Base-by-base conservation (phyloP, 106 monocot genomes). In the Dioscorea dumetorum region DNA sequence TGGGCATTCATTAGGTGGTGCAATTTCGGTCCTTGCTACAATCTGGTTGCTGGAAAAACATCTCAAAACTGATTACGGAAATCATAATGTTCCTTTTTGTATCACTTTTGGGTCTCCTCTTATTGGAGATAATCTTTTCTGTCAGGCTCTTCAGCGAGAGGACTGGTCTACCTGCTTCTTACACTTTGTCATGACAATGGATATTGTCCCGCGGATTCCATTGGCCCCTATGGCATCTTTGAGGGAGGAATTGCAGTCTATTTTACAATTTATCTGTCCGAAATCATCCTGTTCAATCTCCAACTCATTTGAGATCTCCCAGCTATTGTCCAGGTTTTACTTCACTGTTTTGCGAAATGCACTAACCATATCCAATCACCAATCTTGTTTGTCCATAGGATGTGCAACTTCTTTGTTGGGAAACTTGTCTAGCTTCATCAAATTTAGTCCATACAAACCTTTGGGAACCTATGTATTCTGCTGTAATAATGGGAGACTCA, bases 101-200 rank as follows among this genome's bases (percentile, higher is more conserved):
- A 67, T 85, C 19, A 85, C 85, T 32, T 85, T 81, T 71, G 85
- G 85, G 31, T 69, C 85, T 70, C 85, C 85, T 53, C 81, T 85
- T 48, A 61, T 85, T 41, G 85, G 85, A 58, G 74, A 85, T 24
- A 50, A 53, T 71, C 59, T 73, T 22, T 74, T 81, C 50, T 34
- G 59, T 21, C 77, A 85, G 58, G 77, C 85, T 62, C 58, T 85
- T 22, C 56, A 66, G 54, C 54, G 85, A 33, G 85, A 85, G 60
- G 74, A 52, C 17, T 85, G 85, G 85, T 77, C 70, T 32, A 28
- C 61, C 23, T 60, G 58, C 52, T 81, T 85, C 71, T 70, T 81
- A n/a, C 69, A 85, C 68, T 77, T 85, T 65, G 66, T 78, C 60
- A 71, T 68, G 70, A 57, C 64, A 32, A 15, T 31, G 22, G 85